Conservation (phyloP, 352 stramenopile genomes). For the Phytophthora litchii region DNA sequence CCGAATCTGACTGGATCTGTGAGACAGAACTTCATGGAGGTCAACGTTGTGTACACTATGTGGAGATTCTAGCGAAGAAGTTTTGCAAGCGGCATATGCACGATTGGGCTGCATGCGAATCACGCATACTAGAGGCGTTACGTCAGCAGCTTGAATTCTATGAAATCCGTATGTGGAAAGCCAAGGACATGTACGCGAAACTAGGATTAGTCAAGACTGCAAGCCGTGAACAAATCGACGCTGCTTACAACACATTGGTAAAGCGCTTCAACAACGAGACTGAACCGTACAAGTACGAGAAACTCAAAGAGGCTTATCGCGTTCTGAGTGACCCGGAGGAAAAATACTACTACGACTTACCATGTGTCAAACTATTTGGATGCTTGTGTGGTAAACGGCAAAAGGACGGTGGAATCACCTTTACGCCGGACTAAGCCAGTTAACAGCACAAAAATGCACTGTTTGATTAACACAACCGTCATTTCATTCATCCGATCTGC, state of each 20-base stretch:
- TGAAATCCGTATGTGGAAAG: slow-evolving; percentile 77
- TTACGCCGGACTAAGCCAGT: slow-evolving; percentile 58
- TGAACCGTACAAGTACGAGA: slow-evolving; percentile 85
- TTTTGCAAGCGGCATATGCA: slow-evolving; percentile 83
- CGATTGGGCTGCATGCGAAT: slow-evolving; percentile 59
- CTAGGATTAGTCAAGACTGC: slow-evolving; percentile 77
- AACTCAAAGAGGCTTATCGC: slow-evolving; percentile 77
- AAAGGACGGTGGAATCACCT: slow-evolving; percentile 81
- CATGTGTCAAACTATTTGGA: slow-evolving; percentile 84
- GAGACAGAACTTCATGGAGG: slow-evolving; percentile 47
- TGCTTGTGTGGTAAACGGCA: slow-evolving; percentile 79
- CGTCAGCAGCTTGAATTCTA: slow-evolving; percentile 67
- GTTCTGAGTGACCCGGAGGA: slow-evolving; percentile 80
- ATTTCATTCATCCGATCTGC: slow-evolving; percentile 20
- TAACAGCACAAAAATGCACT: not conserved
- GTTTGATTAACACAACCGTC: not conserved
- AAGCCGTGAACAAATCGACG: slow-evolving; percentile 74
- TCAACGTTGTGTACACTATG: slow-evolving; percentile 77
- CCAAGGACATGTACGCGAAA: slow-evolving; percentile 84
- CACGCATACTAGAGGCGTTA: slow-evolving; percentile 68
- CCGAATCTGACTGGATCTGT: slow-evolving; percentile 81
- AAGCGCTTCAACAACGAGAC: slow-evolving; percentile 89
- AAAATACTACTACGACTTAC: slow-evolving; percentile 88
- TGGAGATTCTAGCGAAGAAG: slow-evolving; percentile 60
- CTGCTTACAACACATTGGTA: slow-evolving; percentile 79